Base-by-base conservation (phyloP, 2,329 filamentous ascomycete genomes). In the Sphaerostilbella broomeana region DNA sequence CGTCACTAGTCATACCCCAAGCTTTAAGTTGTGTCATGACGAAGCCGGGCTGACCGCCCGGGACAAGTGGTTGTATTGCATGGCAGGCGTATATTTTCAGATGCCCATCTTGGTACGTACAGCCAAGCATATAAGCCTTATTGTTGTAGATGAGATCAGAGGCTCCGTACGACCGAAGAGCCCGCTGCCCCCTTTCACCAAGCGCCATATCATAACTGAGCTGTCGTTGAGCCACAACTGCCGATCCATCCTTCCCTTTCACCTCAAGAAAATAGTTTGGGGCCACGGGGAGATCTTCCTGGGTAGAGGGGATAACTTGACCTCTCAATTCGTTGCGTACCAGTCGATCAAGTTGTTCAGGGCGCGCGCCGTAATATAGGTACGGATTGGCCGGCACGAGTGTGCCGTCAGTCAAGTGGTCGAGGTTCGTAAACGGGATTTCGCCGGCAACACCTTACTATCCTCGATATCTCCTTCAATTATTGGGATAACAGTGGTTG, bases 261-360 rank as follows among this genome's bases (percentile, higher is more conserved):
- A 49, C 55, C 34, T 57, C 57, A 1, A 67, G 34, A 40, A 66
- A 67, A 41, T 63, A 63, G 43, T 67, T 68, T 4, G 60, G 62
- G 15, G 47, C 48, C 2, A 61, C 45, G 3, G 63, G 63, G 26
- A 54, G 47, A 37, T 54, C 46, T 11, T 41, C 26, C 32, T 57
- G 43, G 17, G 51, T 58, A 4, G 56, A 60, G 11, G 63, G 63
- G 19, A 63, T 46, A 25, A 65, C 56, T 10, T 50, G 42, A 13
- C 42, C 22, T n/a, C 30, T 35, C 7, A 63, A 50, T 17, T 47
- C 42, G 17, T 44, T 38, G 6, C 55, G 52, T 11, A 62, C 41
- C 9, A 46, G 27, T 16, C 16, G 30, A 21, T 57, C 33, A n/a
- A 64, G 45, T 38, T 62, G 51, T 40, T 56, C 43, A 8, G 52